Evolutionary conservation across 257 asterid genomes (phyloP).

Genomic region (Forsythia suspensa): DNA sequence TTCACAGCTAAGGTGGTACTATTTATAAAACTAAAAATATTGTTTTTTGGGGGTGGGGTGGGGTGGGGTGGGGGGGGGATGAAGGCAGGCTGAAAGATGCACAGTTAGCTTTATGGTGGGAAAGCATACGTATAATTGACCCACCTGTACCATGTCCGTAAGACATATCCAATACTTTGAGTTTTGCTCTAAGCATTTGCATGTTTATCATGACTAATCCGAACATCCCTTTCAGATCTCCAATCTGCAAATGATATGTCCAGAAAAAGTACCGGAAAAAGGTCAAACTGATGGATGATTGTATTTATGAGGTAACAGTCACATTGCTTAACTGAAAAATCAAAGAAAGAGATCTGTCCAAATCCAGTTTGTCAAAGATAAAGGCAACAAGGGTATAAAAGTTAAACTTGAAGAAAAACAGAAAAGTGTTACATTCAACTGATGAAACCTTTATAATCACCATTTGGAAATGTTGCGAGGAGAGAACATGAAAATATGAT

Average conservation of each 20-base stretch:
- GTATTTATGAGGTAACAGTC: neutral
- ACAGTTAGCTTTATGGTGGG: conserved; percentile 4
- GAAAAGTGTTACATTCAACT: neutral
- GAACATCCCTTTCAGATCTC: conserved; percentile 84
- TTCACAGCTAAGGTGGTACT: neutral
- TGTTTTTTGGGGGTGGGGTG: neutral
- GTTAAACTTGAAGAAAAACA: neutral
- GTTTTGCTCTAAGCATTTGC: conserved; percentile 68
- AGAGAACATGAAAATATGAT: neutral
- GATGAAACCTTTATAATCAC: neutral
- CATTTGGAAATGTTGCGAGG: neutral
- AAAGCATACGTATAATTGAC: conserved; percentile 15
- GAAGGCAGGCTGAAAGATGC: neutral
- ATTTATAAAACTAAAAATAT: neutral
- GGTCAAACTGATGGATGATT: neutral
- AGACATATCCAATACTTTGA: conserved; percentile 72
- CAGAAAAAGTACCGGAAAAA: neutral
- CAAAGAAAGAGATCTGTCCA: neutral
- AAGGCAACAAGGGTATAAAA: neutral
- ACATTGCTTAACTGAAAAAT: neutral
- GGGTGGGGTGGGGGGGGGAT: neutral
- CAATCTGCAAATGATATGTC: conserved; percentile 60
- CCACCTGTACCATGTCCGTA: conserved; percentile 84
- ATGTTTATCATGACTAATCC: conserved; percentile 71
- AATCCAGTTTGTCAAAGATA: conserved; percentile 2